phyloP scores from a whole-genome alignment of 2,329 filamentous ascomycete genomes.

The Colletotrichum navitas region DNA sequence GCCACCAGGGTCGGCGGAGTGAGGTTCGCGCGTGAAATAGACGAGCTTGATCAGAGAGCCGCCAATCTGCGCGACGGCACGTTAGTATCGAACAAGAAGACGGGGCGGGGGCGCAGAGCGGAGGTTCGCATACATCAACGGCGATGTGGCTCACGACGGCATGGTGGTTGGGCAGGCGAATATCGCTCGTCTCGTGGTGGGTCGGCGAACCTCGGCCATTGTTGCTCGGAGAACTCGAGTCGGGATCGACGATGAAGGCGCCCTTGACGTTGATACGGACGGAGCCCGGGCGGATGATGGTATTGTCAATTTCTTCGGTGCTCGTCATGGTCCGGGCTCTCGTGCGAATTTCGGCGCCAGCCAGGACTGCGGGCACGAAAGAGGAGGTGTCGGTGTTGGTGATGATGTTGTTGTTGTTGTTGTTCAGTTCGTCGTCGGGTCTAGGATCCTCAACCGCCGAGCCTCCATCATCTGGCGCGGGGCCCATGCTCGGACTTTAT shows the following conservation, averaged over 20 bases:
- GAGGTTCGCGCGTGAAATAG: slow-evolving; percentile 92
- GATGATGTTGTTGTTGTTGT: slow-evolving; percentile 1
- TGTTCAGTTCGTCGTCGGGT: slow-evolving; percentile 28
- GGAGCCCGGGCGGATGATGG: slow-evolving; percentile 73
- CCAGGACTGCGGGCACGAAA: slow-evolving; percentile 21
- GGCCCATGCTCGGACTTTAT: slow-evolving; percentile 42
- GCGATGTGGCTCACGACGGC: slow-evolving; percentile 96
- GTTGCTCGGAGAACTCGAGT: slow-evolving; percentile 65
- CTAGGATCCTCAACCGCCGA: slow-evolving; percentile 34
- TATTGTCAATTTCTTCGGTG: slow-evolving; percentile 70
- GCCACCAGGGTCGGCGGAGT: slow-evolving; percentile 84
- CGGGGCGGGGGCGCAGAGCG: slow-evolving; percentile 41
- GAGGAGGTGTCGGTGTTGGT: slow-evolving; percentile 2
- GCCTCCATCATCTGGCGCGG: slow-evolving; percentile 37
- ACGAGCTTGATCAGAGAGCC: slow-evolving; percentile 96
- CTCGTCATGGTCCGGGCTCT: slow-evolving; percentile 57
- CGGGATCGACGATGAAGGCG: slow-evolving; percentile 94
- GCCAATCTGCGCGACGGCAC: slow-evolving; percentile 77
- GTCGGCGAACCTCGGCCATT: slow-evolving; percentile 63
- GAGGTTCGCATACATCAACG: slow-evolving; percentile 78
- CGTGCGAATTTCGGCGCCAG: slow-evolving; percentile 31
- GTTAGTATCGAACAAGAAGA: slow-evolving; percentile 36
- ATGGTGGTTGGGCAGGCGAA: slow-evolving; percentile 95
- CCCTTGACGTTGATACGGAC: slow-evolving; percentile 97
- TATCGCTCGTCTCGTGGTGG: slow-evolving; percentile 85